phyloP scores from a whole-genome alignment of 75 land plant species.

The Isoetes taiwanensis region DNA sequence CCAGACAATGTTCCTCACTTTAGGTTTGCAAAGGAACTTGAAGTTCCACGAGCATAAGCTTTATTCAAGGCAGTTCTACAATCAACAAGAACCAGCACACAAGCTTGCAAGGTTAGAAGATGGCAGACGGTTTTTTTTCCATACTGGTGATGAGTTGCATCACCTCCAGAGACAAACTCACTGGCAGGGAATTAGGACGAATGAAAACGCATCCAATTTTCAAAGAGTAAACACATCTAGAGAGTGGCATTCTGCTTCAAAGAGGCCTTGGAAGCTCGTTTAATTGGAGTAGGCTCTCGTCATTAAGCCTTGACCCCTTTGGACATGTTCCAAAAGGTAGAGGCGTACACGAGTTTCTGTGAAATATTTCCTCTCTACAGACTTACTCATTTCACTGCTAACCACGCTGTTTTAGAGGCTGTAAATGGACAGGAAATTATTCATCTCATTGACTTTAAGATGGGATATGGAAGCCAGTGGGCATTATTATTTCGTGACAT shows the following conservation, averaged over 20 bases:
- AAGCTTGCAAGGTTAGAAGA: no score
- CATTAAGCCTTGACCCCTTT: no score
- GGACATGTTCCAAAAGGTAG: slow-evolving; percentile 47
- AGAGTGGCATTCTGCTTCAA: slow-evolving; percentile 52
- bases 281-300: slow-evolving; percentile 5
- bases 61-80: no score
- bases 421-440: slow-evolving; percentile 35
- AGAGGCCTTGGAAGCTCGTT: slow-evolving; percentile 41
- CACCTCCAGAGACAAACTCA: no score
- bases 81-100: no score
- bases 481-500: slow-evolving; percentile 66
- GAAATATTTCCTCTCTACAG: slow-evolving; percentile 59
- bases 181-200: no score
- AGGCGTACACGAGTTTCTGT: slow-evolving; percentile 46
- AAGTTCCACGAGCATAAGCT: no score
- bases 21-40: no score
- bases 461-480: slow-evolving; percentile 84
- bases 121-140: no score
- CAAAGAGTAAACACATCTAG: slow-evolving; percentile 37
- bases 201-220: slow-evolving; percentile 36
- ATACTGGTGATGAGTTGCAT: no score
- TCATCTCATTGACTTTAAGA: slow-evolving; percentile 70
- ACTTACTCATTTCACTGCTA: slow-evolving; percentile 74
- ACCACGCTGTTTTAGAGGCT: slow-evolving; percentile 83
- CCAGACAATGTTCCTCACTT: no score